Base-by-base conservation (phyloP, 1,139 yeast genomes). In the Kurtzmaniella quercitrusa region DNA sequence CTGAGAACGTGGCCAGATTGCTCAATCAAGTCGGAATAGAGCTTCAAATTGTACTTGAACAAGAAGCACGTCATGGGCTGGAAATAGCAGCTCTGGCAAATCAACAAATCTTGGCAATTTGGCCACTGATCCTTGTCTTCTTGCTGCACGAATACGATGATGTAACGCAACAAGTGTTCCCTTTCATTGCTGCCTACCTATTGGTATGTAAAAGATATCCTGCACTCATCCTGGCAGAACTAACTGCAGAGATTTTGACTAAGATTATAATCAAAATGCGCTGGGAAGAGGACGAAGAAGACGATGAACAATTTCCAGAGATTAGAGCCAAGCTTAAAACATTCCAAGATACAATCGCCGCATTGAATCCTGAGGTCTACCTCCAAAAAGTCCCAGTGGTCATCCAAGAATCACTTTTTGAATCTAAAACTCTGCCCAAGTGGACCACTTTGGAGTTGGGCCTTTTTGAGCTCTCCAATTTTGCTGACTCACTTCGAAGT, bases 361-460 rank as follows among this genome's bases (percentile, higher is more conserved):
- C 81, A 5, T 77, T 91, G 44, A 81, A 80, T 49, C 88, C 91
- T 40, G 80, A 80, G 11, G 66, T 93, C 39, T 89, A 84, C 55
- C 65, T 87, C 41, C 87, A 84, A 36, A 82, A 81, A 23, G 70
- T 91, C 43, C 82, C 89, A 3, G 64, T 72, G 23, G 79, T 86
- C 39, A 84, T 93, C 38, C 76, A 80, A 48, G 76, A 76, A 47
- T 77, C 84, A 28, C 57, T 85, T 40, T 74, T 79, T 58, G 56
- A 52, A 40, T 52, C 46, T 15, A 34, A 36, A 22, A 38, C 38
- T 16, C 42, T 41, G 20, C 55, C 60, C 16, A 77, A 80, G 49
- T 91, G 98, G 98, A 78, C 88, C 54, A 80, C 78, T 33, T 71
- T 88, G 26, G 99, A 94, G 63, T 72, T 94, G 50, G 98, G 97